phyloP scores from a whole-genome alignment of 805 yeast genomes.

The Sugiyamaella marilandica region DNA sequence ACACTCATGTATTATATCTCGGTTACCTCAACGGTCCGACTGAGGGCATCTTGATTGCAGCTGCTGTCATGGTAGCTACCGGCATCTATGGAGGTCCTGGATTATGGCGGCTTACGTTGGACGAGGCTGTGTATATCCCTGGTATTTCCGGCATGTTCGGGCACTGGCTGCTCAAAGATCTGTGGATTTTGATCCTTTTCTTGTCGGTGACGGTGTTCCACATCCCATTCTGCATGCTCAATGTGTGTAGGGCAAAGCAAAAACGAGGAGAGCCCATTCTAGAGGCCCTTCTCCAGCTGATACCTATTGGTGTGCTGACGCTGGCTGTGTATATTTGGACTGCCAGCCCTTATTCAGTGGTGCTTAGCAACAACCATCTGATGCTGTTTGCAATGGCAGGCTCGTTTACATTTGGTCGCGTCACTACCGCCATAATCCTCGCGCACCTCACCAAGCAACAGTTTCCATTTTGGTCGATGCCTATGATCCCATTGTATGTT shows the following conservation, averaged over 20 bases:
- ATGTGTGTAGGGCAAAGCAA: conserved; percentile 44
- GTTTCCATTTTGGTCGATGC: conserved; percentile 71
- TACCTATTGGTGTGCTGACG: conserved; percentile 63
- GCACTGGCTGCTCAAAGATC: conserved; percentile 17
- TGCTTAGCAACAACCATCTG: conserved; percentile 41
- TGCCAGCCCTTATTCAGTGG: conserved; percentile 44
- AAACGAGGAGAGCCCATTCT: conserved; percentile 34
- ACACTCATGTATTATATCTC: conserved; percentile 77
- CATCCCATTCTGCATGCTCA: conserved; percentile 58
- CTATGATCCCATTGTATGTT: conserved; percentile 44
- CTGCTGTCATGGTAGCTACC: conserved; percentile 52
- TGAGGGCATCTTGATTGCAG: conserved; percentile 78
- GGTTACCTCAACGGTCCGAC: conserved; percentile 92
- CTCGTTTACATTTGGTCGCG: conserved; percentile 86
- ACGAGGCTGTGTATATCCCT: conserved; percentile 24
- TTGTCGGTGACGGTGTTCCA: conserved; percentile 48
- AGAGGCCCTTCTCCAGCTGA: conserved; percentile 49
- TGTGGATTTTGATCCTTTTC: conserved; percentile 29
- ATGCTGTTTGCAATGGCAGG: conserved; percentile 72
- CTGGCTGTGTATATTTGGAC: conserved; percentile 43
- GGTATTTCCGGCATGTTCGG: conserved; percentile 10
- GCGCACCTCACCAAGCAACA: conserved; percentile 80
- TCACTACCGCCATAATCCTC: conserved; percentile 53
- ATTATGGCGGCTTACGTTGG: conserved; percentile 51
- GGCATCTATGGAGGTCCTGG: conserved; percentile 63